phyloP scores from a whole-genome alignment of 441 rosid genomes.

The Hura crepitans region DNA sequence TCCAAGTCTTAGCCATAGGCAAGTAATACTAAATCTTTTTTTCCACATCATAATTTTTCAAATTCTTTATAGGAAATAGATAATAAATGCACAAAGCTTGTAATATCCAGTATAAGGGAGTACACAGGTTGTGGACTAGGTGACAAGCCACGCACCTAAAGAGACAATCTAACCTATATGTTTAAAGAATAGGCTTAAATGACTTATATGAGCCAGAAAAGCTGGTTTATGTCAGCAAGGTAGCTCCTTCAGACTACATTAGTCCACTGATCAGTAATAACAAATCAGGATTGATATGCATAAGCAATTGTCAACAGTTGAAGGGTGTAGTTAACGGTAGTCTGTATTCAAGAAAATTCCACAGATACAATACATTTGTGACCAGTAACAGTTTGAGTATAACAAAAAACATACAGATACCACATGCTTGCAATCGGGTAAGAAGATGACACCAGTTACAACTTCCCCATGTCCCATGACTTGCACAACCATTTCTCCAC shows the following conservation, averaged over 20 bases:
- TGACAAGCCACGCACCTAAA: background rate
- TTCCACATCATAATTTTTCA: background rate
- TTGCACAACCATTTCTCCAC: constrained; percentile 65
- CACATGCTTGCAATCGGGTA: constrained; percentile 84
- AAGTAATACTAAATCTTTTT: background rate
- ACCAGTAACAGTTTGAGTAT: constrained; percentile 2
- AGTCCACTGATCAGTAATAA: background rate
- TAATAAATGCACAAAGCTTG: background rate
- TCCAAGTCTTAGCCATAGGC: background rate
- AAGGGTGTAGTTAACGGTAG: background rate
- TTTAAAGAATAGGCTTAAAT: background rate
- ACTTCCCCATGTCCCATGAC: constrained; percentile 80
- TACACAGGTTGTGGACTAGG: background rate
- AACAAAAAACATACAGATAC: constrained; percentile 64
- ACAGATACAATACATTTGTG: constrained; percentile 8
- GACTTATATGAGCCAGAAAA: background rate
- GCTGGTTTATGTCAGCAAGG: background rate
- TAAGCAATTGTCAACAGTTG: background rate
- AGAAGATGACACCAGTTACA: constrained; percentile 70
- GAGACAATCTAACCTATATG: background rate
- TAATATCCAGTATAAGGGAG: background rate
- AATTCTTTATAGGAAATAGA: background rate
- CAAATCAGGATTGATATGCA: background rate
- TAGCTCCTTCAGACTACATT: background rate
- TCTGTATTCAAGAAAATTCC: constrained; percentile 7